These are phyloP conservation scores for Endotrypanum monterogeii DNA, from an alignment of 208 protist species.

Conservation along the genomic window DNA sequence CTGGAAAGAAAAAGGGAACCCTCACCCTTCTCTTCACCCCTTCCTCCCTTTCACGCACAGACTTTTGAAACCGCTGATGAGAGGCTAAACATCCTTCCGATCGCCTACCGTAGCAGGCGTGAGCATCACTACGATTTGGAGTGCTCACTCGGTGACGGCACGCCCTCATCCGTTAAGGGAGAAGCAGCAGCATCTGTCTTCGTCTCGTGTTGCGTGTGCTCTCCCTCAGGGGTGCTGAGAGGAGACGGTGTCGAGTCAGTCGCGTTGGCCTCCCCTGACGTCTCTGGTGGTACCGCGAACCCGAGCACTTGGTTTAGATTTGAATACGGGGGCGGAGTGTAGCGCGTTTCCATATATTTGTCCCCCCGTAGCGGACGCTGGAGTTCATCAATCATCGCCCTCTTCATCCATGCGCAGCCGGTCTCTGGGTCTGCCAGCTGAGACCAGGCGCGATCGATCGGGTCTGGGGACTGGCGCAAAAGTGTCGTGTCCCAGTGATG, in stretches of 20 bases:
- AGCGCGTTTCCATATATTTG: conserved; percentile 84
- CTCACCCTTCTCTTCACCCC: too few species aligned
- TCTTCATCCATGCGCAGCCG: conserved; percentile 86
- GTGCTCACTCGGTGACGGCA: background rate
- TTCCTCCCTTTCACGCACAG: too few species aligned
- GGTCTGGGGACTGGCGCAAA: conserved; percentile 86
- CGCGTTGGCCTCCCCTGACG: background rate
- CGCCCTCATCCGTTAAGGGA: background rate
- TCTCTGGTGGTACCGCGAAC: conserved; percentile 26
- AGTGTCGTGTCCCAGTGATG: conserved; percentile 76
- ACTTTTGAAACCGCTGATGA: background rate
- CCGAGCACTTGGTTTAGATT: conserved; percentile 62
- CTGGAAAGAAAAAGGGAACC: background rate
- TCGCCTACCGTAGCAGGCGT: background rate
- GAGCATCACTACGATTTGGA: conserved; percentile 3
- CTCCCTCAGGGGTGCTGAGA: background rate
- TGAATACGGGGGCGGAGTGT: conserved; percentile 86
- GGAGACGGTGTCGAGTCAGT: background rate
- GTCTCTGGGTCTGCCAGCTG: conserved; percentile 78
- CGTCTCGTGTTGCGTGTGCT: background rate
- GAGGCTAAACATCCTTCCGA: too few species aligned
- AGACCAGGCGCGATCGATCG: conserved; percentile 89
- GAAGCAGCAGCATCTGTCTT: background rate
- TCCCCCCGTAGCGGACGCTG: conserved; percentile 82
- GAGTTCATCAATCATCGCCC: conserved; percentile 80